Percentiles rank a stretch among this genome's conserved stretches.
These are phyloP conservation scores for Vitis hybrid DNA, from an alignment of 177 flowering plant genomes.

Conservation along the genomic window DNA sequence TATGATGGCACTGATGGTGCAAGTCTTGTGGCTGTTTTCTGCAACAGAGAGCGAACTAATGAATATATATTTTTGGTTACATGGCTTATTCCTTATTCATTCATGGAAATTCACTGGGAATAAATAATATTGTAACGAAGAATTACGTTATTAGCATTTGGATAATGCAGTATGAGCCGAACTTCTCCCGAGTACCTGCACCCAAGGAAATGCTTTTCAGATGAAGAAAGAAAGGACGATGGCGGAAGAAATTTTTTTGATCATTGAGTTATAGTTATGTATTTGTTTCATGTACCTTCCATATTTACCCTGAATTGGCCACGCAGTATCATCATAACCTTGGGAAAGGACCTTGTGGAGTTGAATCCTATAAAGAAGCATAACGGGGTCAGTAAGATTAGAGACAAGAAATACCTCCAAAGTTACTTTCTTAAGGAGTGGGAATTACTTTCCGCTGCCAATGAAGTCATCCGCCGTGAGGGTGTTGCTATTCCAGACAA, in stretches of 20 bases:
- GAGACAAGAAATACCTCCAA: not conserved
- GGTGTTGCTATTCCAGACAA: constrained; percentile 47
- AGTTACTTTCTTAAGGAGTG: too few relatives aligned
- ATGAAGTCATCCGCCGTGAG: constrained; percentile 37
- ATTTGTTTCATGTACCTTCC: constrained; percentile 24
- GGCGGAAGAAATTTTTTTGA: too few relatives aligned
- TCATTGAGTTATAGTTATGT: too few relatives aligned
- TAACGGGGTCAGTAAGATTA: not conserved
- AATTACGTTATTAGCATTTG: constrained; percentile 20
- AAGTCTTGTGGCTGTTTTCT: constrained; percentile 15
- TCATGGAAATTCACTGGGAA: too few relatives aligned
- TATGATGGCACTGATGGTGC: constrained; percentile 28
- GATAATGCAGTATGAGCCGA: constrained; percentile 29
- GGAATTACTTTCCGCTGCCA: constrained; percentile 41
- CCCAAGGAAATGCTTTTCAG: too few relatives aligned
- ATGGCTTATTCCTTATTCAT: not conserved
- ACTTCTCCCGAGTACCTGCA: constrained; percentile 43
- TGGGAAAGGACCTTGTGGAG: constrained; percentile 38
- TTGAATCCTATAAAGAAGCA: constrained; percentile 29
- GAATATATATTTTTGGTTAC: not conserved
- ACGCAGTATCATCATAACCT: constrained; percentile 36
- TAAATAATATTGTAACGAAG: not conserved
- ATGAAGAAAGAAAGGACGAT: too few relatives aligned
- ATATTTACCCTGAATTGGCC: constrained; percentile 34
- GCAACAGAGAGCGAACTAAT: constrained; percentile 7